Base-by-base conservation (phyloP, 2,329 filamentous ascomycete genomes). In the Neopestalotiopsis clavispora region DNA sequence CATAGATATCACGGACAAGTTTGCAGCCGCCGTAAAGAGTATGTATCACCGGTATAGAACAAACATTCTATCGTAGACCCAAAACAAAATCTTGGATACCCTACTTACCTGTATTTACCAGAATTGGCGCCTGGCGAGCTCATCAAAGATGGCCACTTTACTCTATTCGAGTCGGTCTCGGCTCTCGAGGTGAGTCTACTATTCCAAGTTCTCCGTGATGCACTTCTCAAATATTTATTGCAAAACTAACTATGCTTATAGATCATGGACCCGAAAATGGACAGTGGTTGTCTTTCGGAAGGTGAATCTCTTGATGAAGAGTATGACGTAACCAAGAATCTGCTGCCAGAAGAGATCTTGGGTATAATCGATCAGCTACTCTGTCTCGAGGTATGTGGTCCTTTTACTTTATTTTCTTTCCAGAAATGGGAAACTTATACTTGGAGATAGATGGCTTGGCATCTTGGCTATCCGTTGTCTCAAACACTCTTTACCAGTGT, bases 211-310 rank as follows among this genome's bases (percentile, higher is more conserved):
- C 12, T 20, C 17, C 9, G 3, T 13, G 17, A 5, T 28, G 61
- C 20, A n/a, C 6, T 30, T 7, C 20, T 30, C 1, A 34, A 4
- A 32, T 13, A 20, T 10, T 38, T 38, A 7, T 7, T 38, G 34
- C 34, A 17, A 40, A 34, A 34, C 38, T 65, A 12, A 52, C 62
- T n/a, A 52, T 71, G 12, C 49, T 23, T 23, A 66, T 75, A 99
- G 96, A 97, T 99, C 75, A 98, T 98, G 94, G 96, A 99, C 77
- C 91, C 93, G 1, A 99, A 98, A 82, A 99, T 99, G 96, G 96
- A 99, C 80, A 98, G 94, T 77, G 96, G 96, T 34, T 94, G 92
- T 72, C 84, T 97, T 6, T 86, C 89, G 23, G 89, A 92, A 7
- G 92, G 91, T 38, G 94, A 97, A 76, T 90, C 90, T n/a, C 87